A percentile compares a stretch with the other conserved stretches of the same genome.
Conservation (phyloP, 2,329 filamentous ascomycete species). For the Chaetomiaceae sp. region DNA sequence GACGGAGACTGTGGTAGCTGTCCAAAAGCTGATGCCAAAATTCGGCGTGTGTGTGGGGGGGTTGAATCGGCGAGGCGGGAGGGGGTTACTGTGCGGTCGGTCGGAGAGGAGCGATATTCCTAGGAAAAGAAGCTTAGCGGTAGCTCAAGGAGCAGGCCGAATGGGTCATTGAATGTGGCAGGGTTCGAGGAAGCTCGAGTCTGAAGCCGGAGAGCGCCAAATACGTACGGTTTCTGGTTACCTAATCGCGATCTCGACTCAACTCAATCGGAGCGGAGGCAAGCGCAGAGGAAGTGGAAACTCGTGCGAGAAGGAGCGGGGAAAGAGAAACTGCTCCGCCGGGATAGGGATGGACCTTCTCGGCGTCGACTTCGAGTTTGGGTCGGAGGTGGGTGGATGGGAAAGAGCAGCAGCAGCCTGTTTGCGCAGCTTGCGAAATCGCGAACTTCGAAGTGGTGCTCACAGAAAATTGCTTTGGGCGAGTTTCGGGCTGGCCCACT, state of each 20-base stretch:
- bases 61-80: not conserved
- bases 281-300: not conserved
- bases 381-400: not conserved
- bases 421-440: constrained; percentile 19
- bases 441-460: constrained; percentile 14
- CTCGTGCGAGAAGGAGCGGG: not conserved
- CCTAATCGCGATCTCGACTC: not conserved
- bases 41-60: constrained; percentile 13
- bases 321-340: not conserved
- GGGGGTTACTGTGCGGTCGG: not conserved
- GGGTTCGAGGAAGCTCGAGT: not conserved
- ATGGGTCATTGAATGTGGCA: not conserved
- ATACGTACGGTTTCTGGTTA: constrained; percentile 1
- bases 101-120: not conserved
- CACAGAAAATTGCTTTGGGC: constrained; percentile 25
- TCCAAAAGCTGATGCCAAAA: constrained; percentile 17
- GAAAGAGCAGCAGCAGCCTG: constrained; percentile 12
- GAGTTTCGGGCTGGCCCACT: constrained; percentile 21
- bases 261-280: not conserved
- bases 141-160: not conserved
- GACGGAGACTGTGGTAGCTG: constrained; percentile 7
- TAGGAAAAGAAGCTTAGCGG: constrained; percentile 8
- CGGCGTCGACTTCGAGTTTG: not conserved
- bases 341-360: not conserved
- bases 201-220: not conserved